Percentiles rank a stretch among this genome's conserved stretches.
Evolutionary conservation across 495 filamentous ascomycete species (phyloP).

Genomic region (Neurospora intermedia): DNA sequence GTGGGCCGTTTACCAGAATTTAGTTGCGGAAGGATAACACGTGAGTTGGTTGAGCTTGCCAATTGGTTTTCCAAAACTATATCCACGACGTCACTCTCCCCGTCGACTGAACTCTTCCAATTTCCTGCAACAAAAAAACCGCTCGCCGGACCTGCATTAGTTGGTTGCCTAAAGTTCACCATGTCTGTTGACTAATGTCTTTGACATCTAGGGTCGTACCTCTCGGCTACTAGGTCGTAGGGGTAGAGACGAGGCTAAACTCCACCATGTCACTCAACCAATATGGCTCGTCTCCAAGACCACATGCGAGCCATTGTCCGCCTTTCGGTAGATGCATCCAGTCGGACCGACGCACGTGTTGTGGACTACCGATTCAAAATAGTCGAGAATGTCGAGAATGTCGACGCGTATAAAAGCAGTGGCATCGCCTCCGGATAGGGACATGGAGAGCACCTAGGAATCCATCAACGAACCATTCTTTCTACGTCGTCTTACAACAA

Average conservation of each 20-base stretch:
- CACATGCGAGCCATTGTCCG: not conserved
- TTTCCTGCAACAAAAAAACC: not conserved
- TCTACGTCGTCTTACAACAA: not conserved
- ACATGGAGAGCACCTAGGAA: not conserved
- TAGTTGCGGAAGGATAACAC: not conserved
- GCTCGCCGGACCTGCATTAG: not conserved
- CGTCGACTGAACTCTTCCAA: not conserved
- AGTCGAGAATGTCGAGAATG: not conserved
- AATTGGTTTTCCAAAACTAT: not conserved
- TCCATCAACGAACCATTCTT: not conserved
- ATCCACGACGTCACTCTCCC: not conserved
- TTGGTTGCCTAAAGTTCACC: not conserved
- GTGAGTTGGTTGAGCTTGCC: not conserved
- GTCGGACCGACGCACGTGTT: not conserved
- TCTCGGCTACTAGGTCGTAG: too few species aligned
- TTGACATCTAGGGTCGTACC: not conserved
- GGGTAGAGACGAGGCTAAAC: too few species aligned
- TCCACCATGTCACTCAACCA: not conserved
- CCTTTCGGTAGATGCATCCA: not conserved
- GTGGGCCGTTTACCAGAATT: too few species aligned
- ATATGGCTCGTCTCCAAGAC: not conserved
- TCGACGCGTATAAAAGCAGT: not conserved
- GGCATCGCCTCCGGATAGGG: not conserved
- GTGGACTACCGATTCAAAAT: not conserved
- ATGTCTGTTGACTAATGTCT: not conserved